Evolutionary conservation across 2,329 filamentous ascomycete genomes (phyloP).

Genomic region (Cercospora sp.): DNA sequence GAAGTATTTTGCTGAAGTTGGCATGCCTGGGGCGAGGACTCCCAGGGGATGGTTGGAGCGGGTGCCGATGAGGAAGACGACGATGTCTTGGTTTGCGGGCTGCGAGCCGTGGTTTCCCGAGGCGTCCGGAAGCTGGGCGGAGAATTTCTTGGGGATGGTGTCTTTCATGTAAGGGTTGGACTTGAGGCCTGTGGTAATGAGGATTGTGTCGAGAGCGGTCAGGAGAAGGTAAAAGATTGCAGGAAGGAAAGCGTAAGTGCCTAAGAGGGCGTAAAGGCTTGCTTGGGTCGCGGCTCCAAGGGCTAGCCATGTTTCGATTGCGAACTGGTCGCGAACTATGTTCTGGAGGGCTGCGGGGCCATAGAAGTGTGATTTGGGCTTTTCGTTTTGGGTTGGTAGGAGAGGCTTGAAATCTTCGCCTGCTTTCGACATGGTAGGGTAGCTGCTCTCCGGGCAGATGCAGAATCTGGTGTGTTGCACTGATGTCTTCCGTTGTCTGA

Average conservation of each 20-base stretch:
- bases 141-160: slow-evolving; percentile 41
- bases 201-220: slow-evolving; percentile 39
- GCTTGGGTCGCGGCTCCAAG: slow-evolving; percentile 45
- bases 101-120: slow-evolving; percentile 37
- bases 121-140: slow-evolving; percentile 43
- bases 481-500: background rate
- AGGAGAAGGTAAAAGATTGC: slow-evolving; percentile 40
- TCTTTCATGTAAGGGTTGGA: slow-evolving; percentile 44
- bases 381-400: slow-evolving; percentile 19
- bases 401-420: slow-evolving; percentile 22
- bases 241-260: slow-evolving; percentile 41
- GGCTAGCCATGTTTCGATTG: slow-evolving; percentile 46
- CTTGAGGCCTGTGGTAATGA: slow-evolving; percentile 40
- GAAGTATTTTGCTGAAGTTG: slow-evolving; percentile 28
- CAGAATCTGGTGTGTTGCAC: background rate
- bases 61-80: slow-evolving; percentile 45
- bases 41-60: slow-evolving; percentile 49
- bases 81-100: slow-evolving; percentile 38
- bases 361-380: slow-evolving; percentile 20
- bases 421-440: slow-evolving; percentile 9
- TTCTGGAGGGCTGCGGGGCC: slow-evolving; percentile 12
- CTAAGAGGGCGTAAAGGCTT: slow-evolving; percentile 40
- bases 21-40: slow-evolving; percentile 48
- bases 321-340: slow-evolving; percentile 42
- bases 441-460: too few species aligned